Conservation (phyloP, 2,329 filamentous ascomycete species). For the Boeremia lycopersici region DNA sequence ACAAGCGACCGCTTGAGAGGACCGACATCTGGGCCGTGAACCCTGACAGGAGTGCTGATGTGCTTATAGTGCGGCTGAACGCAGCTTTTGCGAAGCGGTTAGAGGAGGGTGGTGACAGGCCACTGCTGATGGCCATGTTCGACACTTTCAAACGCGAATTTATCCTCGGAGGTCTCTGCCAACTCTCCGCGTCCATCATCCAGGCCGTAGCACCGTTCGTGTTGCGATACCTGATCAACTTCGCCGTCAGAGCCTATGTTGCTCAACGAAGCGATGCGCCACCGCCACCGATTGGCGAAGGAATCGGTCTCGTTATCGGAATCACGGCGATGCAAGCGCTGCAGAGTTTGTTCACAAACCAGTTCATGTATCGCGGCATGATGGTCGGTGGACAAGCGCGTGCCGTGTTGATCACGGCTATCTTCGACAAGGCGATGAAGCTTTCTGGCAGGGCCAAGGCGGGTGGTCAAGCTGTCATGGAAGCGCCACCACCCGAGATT, state of each 20-base stretch:
- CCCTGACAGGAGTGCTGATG: constrained; percentile 73
- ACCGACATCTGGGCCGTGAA: constrained; percentile 92
- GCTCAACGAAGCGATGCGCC: constrained; percentile 62
- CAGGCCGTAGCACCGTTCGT: constrained; percentile 86
- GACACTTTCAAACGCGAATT: constrained; percentile 88
- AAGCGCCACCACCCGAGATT: constrained; percentile 51
- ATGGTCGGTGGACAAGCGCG: constrained; percentile 84
- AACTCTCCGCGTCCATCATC: constrained; percentile 70
- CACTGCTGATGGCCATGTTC: constrained; percentile 79
- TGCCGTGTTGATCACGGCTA: constrained; percentile 80
- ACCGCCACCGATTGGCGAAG: constrained; percentile 72
- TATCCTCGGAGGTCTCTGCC: constrained; percentile 78
- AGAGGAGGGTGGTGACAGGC: constrained; percentile 70
- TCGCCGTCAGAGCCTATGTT: constrained; percentile 78
- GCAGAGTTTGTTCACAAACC: constrained; percentile 81
- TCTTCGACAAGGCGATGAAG: constrained; percentile 92
- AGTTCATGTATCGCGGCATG: constrained; percentile 93
- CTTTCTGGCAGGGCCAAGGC: constrained; percentile 88
- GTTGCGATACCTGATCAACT: constrained; percentile 84
- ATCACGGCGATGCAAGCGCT: constrained; percentile 84
- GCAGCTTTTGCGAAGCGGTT: constrained; percentile 72
- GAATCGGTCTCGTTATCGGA: constrained; percentile 82
- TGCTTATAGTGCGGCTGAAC: constrained; percentile 70
- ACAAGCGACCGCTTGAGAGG: constrained; percentile 79
- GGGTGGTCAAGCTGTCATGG: constrained; percentile 64